Base-by-base conservation (phyloP, 371 early-diverging fungal species). In the Caulochytrium protostelioides region DNA sequence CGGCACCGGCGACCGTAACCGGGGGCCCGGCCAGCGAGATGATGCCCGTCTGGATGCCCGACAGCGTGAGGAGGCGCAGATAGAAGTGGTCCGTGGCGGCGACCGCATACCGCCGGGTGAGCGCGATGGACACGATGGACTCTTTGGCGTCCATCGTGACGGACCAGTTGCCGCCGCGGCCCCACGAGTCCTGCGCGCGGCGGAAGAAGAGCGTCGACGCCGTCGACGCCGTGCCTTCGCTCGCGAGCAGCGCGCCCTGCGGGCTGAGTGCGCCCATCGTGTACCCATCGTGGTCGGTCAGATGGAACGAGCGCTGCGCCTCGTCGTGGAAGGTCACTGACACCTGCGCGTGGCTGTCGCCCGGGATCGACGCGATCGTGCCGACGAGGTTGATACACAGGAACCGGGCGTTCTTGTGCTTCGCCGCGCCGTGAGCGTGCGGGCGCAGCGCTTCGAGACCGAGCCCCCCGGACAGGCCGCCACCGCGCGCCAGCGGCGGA, bases 291-390 rank as follows among this genome's bases (percentile, higher is more conserved):
- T 61, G 60, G 42, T 91, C 87, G 1, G 72, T 66, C 33, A 91
- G 84, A 39, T 78, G 75, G 34, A 78, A 73, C 36, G 79, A 75
- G 16, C 80, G 63, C 31, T 70, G 57, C 4, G 76, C 55, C 41
- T 79, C 71, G 57, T 91, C 86, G 44, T 83, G 78, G 37, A 79
- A 85, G 30, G 79, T 79, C 2, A 90, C 76, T 40, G 78, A 73
- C 22, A 90, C 50, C 3, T 76, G 71, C 2, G 71, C 65, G 45
- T 76, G 70, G 0, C 65, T 52, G 5, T 58, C 70, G 40, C 80
- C 74, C 22, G 61, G 60, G 23, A 83, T 66, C 5, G 76, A 59
- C 13, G 67, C 62, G n/a, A 90, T 67, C 3, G 63, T 52, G 8
- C 90, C 90, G 21, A 77, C 39, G 44, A 80, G 49, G 39, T 83